These are phyloP conservation scores for Colletotrichum sp. DNA, from an alignment of 2,329 filamentous ascomycete species.

Conservation along the genomic window DNA sequence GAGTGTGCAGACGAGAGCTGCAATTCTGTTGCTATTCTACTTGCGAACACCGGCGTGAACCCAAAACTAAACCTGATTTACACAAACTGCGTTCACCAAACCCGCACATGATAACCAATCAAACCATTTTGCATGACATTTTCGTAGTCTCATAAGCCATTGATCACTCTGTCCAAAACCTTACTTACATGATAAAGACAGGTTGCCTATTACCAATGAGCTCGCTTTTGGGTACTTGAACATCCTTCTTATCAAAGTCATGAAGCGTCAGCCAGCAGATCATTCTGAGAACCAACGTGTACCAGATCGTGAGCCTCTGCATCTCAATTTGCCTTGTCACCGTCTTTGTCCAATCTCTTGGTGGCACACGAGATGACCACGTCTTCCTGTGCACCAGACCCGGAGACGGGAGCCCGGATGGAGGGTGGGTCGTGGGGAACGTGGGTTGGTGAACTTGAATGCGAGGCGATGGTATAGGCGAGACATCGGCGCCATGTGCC, in stretches of 20 bases:
- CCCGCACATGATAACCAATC: too few relatives aligned
- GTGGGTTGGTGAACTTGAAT: not conserved
- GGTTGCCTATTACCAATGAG: conserved; percentile 39
- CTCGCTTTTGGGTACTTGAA: conserved; percentile 35
- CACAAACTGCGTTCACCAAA: too few relatives aligned
- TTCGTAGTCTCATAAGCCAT: too few relatives aligned
- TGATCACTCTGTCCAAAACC: too few relatives aligned
- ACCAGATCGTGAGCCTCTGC: conserved; percentile 30
- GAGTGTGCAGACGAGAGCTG: too few relatives aligned
- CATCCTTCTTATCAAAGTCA: conserved; percentile 40
- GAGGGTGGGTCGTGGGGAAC: not conserved
- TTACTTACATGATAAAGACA: conserved; percentile 34
- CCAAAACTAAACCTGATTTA: too few relatives aligned
- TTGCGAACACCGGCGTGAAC: too few relatives aligned
- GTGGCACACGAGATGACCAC: not conserved
- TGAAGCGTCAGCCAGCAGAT: conserved; percentile 42
- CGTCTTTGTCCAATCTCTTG: not conserved
- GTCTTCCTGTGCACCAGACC: not conserved
- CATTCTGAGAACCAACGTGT: conserved; percentile 39
- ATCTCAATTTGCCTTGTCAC: not conserved
- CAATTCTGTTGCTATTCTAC: too few relatives aligned
- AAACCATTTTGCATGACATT: too few relatives aligned
- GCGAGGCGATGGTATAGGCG: not conserved
- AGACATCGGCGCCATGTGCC: too few relatives aligned
- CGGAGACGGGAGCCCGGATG: not conserved